Base-by-base conservation (phyloP, 352 stramenopile genomes). In the Phytophthora sp. region DNA sequence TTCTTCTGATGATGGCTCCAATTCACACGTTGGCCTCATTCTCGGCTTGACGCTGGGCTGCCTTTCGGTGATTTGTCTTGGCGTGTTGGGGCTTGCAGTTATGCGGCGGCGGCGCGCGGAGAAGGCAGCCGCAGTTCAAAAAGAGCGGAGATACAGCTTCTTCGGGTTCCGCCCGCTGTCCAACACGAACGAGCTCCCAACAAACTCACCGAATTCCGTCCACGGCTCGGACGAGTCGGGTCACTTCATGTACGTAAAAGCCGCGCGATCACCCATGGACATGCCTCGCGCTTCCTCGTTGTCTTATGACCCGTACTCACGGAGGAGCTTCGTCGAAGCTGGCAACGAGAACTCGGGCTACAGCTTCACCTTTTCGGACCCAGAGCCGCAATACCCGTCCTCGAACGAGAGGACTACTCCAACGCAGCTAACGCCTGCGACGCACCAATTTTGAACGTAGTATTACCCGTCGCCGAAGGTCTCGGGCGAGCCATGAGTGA, bases 171-270 rank as follows among this genome's bases (percentile, higher is more conserved):
- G 61, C 5, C 72, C 67, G 43, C 53, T 82, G 39, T 76, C 76
- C 5, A 55, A 76, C 41, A 76, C 68, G 6, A 76, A 78, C 21
- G 68, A 84, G 17, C 44, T 77, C 24, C 71, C 58, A 3, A 78
- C 76, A 1, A 71, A 74, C 41, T 86, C 76, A 1, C 72, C 61
- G 26, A 60, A 48, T n/a, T 73, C 71, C 0, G 38, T 17, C n/a
- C 51, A 77, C 24, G 56, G 30, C 13, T 87, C 74, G 13, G 72
- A 81, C 10, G 67, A 80, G 24, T 84, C 77, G 1, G 71, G 76
- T 17, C 63, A 68, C 44, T 84, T 84, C 58, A 77, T 82, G 69
- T 84, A 84, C 37, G 58, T 82, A 31, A 84, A 84, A 49, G 74
- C 72, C 9, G 62, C 68, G 46, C 62, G 49, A 6, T 84, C 72